Evolutionary conservation across 2,329 filamentous ascomycete species (phyloP).

Genomic region (Fusarium nelsonii): DNA sequence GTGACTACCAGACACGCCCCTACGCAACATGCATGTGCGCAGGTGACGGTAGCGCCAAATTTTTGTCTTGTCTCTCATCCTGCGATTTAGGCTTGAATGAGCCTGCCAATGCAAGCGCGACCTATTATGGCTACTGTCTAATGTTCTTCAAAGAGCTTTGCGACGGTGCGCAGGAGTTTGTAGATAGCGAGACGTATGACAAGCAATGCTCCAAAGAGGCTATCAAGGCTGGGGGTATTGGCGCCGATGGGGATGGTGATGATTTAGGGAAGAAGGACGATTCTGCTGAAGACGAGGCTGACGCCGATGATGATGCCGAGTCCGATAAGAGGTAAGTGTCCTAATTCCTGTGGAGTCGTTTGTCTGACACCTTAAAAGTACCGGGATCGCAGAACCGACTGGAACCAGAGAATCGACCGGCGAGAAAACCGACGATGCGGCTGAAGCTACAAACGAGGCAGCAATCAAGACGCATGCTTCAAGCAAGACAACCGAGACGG

Average conservation of each 20-base stretch:
- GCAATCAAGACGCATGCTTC: accelerated
- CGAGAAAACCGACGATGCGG: background rate
- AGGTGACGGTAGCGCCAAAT: background rate
- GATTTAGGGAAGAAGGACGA: background rate
- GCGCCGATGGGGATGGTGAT: background rate
- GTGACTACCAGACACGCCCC: background rate
- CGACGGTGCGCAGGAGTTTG: background rate
- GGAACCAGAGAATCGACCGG: background rate
- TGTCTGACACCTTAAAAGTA: background rate
- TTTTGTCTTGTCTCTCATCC: background rate
- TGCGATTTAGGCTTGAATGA: background rate
- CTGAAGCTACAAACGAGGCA: background rate
- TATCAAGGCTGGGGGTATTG: background rate
- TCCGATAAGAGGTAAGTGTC: background rate
- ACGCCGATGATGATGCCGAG: background rate
- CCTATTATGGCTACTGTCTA: background rate
- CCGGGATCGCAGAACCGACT: background rate
- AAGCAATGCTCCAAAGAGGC: background rate
- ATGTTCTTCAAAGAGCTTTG: constrained; percentile 1
- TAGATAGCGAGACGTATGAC: background rate
- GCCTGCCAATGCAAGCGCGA: background rate
- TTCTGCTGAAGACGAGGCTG: too few species aligned
- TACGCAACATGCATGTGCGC: constrained; percentile 11
- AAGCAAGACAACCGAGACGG: background rate
- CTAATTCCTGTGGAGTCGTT: background rate